A percentile compares a stretch with the other conserved stretches of the same genome.
These are phyloP conservation scores for Lizonia empirigonia DNA, from an alignment of 2,329 filamentous ascomycete genomes.

Conservation along the genomic window DNA sequence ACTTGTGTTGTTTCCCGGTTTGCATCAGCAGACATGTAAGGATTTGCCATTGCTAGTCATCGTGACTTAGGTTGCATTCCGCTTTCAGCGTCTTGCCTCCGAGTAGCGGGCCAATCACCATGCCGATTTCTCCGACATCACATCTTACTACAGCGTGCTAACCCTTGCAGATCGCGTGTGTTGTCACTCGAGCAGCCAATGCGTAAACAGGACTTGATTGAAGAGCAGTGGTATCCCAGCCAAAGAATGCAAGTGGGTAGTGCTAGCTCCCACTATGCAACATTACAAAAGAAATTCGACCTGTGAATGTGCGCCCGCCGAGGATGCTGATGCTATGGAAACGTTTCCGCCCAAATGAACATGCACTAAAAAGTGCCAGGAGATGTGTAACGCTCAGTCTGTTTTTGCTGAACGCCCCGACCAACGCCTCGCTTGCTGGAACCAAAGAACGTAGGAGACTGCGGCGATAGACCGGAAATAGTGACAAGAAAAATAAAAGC, in stretches of 20 bases:
- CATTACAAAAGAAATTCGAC: slow-evolving; percentile 15
- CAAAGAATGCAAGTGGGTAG: slow-evolving; percentile 15
- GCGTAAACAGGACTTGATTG: slow-evolving; percentile 9
- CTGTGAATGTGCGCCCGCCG: slow-evolving; percentile 9
- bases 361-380: slow-evolving; percentile 13
- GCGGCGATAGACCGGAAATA: slow-evolving; percentile 14
- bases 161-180: slow-evolving; percentile 12
- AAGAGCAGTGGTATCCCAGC: slow-evolving; percentile 20
- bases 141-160: slow-evolving; percentile 7
- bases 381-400: slow-evolving; percentile 8
- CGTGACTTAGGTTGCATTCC: slow-evolving; percentile 6
- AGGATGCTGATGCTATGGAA: slow-evolving; percentile 16
- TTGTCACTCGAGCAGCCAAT: slow-evolving; percentile 10
- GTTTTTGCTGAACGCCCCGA: slow-evolving; percentile 21
- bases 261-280: slow-evolving; percentile 10
- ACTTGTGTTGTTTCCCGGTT: neutral
- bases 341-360: slow-evolving; percentile 10
- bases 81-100: neutral
- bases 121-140: slow-evolving; percentile 6
- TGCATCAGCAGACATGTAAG: neutral
- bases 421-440: slow-evolving; percentile 38
- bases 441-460: slow-evolving; percentile 19
- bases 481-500: slow-evolving; percentile 20
- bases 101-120: slow-evolving; percentile 7
- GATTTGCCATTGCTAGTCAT: slow-evolving; percentile 2